Base-by-base conservation (phyloP, 805 yeast genomes). In the Myxozyma lipomycoides region DNA sequence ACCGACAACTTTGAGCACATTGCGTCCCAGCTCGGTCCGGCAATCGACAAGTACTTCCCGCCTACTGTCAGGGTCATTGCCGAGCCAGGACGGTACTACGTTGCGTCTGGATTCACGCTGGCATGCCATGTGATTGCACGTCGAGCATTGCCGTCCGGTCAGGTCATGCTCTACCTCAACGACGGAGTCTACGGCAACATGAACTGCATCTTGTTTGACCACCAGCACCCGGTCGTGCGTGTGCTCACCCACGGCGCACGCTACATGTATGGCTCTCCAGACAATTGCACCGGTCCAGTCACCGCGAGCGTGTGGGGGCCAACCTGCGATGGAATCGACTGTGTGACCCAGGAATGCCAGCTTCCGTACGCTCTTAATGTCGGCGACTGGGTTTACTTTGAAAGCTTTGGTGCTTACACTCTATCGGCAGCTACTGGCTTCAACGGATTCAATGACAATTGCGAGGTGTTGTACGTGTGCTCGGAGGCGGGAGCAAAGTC, bases 101-200 rank as follows among this genome's bases (percentile, higher is more conserved):
- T 85, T 19, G 84, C 95, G 1, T 71, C 81, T 41, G 90, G 95
- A 2, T 88, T 90, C 69, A 86, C 95, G 1, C 74, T 91, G 61
- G 95, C 89, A 1, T 73, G 86, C 19, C 81, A 85, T 64, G 83
- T 91, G 26, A 87, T 88, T 67, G 96, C 96, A n/a, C 81, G 85
- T 57, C 79, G 98, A 55, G 74, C 74, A 25, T 59, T 67, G 23
- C 67, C 70, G 7, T 61, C 69, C 32, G 63, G 64, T 26, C 68
- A 71, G 53, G 78, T 84, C 30, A 86, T 90, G 91, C 64, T 89
- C 43, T 91, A 91, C 69, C 73, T 90, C 66, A 91, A 88, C 62
- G 98, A 91, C 66, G 98, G 98, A 38, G 89, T 90, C 34, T 91
- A 91, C 67, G 96, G 96, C 30, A 91, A 90, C 71, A 75, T 91